phyloP scores from a whole-genome alignment of 2,329 filamentous ascomycete species.

The Fusarium dlaminii region DNA sequence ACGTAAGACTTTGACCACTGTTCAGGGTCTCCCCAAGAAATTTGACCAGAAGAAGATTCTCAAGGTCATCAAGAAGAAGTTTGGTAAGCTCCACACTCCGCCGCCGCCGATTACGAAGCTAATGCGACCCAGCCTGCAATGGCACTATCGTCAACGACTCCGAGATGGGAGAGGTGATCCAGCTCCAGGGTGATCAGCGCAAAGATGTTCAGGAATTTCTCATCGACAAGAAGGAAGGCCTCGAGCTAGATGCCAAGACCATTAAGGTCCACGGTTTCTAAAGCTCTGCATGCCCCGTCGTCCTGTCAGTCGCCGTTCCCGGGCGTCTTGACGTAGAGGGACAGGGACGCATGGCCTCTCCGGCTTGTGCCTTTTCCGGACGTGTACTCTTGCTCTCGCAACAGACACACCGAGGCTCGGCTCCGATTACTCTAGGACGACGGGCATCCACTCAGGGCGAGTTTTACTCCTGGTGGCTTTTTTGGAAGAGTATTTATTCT shows the following conservation, averaged over 20 bases:
- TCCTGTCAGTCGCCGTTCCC: conserved; percentile 48
- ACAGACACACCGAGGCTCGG: conserved; percentile 45
- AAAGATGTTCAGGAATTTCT: conserved; percentile 99
- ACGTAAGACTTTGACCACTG: conserved; percentile 99
- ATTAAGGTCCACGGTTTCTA: conserved; percentile 82
- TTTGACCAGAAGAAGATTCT: conserved; percentile 99
- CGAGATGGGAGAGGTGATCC: conserved; percentile 99
- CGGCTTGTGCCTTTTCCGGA: conserved; percentile 44
- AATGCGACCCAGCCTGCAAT: conserved; percentile 82
- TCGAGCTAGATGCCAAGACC: conserved; percentile 94
- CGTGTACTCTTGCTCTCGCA: conserved; percentile 35
- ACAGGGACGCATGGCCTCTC: conserved; percentile 46
- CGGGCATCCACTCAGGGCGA: conserved; percentile 46
- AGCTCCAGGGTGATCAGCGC: conserved; percentile 99
- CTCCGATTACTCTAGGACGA: conserved; percentile 46
- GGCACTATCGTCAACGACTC: conserved; percentile 96
- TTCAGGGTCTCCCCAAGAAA: conserved; percentile 98
- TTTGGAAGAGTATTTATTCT: conserved; percentile 42
- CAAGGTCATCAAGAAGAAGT: conserved; percentile 99
- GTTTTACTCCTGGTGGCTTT: conserved; percentile 40
- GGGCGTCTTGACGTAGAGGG: conserved; percentile 46
- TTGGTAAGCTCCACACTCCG: conserved; percentile 68
- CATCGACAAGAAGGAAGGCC: conserved; percentile 92
- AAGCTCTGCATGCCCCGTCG: conserved; percentile 52
- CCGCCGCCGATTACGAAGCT: background rate